Evolutionary conservation across 441 rosid species (phyloP), one percentile per base, ranked within the genome.

Genomic region (Sinapis alba): DNA sequence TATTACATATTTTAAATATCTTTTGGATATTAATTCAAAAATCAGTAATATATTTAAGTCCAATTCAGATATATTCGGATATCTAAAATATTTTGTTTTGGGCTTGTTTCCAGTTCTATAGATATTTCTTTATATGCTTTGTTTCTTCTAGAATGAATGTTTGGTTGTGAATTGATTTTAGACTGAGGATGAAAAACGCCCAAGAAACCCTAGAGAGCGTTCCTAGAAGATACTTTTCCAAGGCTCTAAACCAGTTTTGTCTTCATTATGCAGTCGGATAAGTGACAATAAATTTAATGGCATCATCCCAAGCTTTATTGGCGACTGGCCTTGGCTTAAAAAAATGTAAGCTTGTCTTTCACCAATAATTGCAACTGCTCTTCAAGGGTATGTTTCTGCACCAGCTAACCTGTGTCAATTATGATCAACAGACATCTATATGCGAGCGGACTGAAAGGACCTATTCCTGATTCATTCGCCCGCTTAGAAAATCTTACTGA

Each of bases 221-320:
- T 43, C 5, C 18, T 13, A 13, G 51, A 50, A 45, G 53, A 16
- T 50, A 20, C 3, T 10, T 45, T 45, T 15, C 2, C 23, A 21
- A 56, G n/a, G 58, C 27, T 20, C 15, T 10, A 56, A 56, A 5
- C 30, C 5, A 16, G 13, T 19, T 53, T 41, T 27, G 7, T 54
- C 28, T 12, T 56, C 7, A 2, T 27, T 56, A 23, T 62, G 20
- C 64, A 76, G 79, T 13, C 26, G 74, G 58, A 9, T 76, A 69
- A 8, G 60, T 41, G 79, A 76, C 59, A 76, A 76, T 63, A 69
- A 76, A 54, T 69, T 76, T 0, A 56, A 8, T 21, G 79, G 79
- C 6, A 38, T 10, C 36, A 76, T 76, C 38, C 79, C 79, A 10
- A 58, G 2, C 4, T 76, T 12, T 43, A 76, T 76, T 47, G 75